A percentile compares a stretch with the other conserved stretches of the same genome.
phyloP scores from a whole-genome alignment of 768 basidiomycete species.

The Mycena rebaudengoi region DNA sequence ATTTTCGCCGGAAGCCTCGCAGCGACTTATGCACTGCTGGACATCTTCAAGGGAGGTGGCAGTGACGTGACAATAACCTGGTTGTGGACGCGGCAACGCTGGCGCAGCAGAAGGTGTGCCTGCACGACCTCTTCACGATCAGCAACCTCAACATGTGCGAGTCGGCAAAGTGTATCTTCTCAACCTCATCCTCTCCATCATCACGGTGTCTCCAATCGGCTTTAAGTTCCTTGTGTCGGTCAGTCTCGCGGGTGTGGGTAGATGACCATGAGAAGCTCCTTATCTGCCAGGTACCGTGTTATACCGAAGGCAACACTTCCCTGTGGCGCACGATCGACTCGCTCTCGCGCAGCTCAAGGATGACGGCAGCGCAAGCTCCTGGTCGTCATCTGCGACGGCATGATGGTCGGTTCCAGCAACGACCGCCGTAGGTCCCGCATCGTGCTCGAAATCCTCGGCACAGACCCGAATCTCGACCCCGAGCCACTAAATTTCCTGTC shows the following conservation, averaged over 20 bases:
- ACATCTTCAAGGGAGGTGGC: conserved; percentile 83
- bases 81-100: conserved; percentile 67
- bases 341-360: conserved; percentile 92
- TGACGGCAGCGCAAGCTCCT: conserved; percentile 96
- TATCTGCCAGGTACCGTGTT: conserved; percentile 98
- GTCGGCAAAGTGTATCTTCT: conserved; percentile 91
- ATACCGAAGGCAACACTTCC: conserved; percentile 93
- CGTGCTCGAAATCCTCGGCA: conserved; percentile 95
- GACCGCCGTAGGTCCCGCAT: conserved; percentile 96
- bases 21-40: conserved; percentile 79
- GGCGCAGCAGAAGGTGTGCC: conserved; percentile 81
- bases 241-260: conserved; percentile 76
- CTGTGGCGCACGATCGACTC: conserved; percentile 92
- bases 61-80: conserved; percentile 80
- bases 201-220: conserved; percentile 95
- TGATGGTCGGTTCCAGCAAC: conserved; percentile 97
- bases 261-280: conserved; percentile 98
- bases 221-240: conserved; percentile 96
- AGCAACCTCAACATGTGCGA: conserved; percentile 94
- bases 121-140: conserved; percentile 92
- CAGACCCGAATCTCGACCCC: conserved; percentile 91
- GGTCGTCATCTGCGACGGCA: conserved; percentile 95
- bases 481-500: conserved; percentile 95
- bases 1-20: conserved; percentile 53
- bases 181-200: conserved; percentile 85